These are phyloP conservation scores for Sanguinoderma infundibulare DNA, from an alignment of 1,284 basidiomycete species.

Conservation along the genomic window DNA sequence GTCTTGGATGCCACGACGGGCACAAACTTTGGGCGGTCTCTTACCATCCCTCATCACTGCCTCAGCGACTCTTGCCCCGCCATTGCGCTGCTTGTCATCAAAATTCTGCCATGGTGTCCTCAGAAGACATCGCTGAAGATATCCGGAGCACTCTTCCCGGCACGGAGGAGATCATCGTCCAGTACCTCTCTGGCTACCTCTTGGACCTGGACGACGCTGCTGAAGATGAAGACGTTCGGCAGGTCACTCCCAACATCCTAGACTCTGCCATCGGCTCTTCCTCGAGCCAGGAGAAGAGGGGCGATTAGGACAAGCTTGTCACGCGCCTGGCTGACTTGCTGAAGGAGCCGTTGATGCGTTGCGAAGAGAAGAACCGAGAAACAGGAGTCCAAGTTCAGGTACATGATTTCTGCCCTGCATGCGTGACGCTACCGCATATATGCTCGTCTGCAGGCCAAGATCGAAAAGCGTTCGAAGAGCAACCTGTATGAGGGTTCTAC, in stretches of 20 bases:
- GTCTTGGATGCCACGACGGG: no score
- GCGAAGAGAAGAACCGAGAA: conserved; percentile 79
- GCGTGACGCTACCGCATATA: not conserved
- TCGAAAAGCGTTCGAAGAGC: conserved; percentile 89
- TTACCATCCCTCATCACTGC: no score
- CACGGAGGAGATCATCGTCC: conserved; percentile 93
- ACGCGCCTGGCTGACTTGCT: conserved; percentile 67
- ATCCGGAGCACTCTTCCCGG: conserved; percentile 82
- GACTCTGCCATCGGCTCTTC: conserved; percentile 56
- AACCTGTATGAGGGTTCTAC: conserved; percentile 97
- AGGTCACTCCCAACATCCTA: conserved; percentile 79
- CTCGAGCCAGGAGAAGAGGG: conserved; percentile 28
- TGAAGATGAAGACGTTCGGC: conserved; percentile 88
- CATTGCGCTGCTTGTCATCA: no score
- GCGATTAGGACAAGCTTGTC: conserved; percentile 64
- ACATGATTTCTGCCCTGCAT: conserved; percentile 12
- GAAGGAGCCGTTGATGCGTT: conserved; percentile 62
- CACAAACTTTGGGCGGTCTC: no score
- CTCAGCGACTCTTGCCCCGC: no score
- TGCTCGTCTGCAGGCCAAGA: conserved; percentile 74
- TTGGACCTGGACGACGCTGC: conserved; percentile 94
- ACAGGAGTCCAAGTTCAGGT: conserved; percentile 96
- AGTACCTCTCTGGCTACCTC: conserved; percentile 91
- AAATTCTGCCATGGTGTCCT: conserved; percentile 26
- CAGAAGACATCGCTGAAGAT: conserved; percentile 72